Conservation (phyloP, 345 rosid species). For the Heritiera fomes region DNA sequence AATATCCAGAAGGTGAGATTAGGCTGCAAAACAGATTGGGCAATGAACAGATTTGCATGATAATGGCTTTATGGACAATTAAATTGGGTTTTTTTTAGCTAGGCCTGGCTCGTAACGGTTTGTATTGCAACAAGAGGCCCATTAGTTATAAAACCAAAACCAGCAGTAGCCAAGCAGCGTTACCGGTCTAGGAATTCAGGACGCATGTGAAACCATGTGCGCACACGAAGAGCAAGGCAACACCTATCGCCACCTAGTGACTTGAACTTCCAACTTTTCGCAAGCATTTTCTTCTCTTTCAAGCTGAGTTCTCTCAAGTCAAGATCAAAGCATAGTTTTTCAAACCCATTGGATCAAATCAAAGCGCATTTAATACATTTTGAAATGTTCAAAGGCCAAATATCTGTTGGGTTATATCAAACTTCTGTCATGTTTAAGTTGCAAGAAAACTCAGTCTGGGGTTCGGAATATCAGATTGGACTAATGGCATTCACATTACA, state of each 20-base stretch:
- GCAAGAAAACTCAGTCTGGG: neutral
- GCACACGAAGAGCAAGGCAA: constrained; percentile 13
- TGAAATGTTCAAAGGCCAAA: constrained; percentile 18
- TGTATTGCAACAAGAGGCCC: neutral
- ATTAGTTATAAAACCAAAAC: neutral
- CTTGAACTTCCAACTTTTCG: neutral
- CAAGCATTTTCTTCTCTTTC: neutral
- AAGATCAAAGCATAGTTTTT: neutral
- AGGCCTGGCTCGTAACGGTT: neutral
- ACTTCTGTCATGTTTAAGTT: neutral
- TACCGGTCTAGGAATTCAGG: neutral
- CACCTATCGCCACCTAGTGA: neutral
- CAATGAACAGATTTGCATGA: neutral
- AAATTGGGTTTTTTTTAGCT: neutral
- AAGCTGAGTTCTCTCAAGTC: neutral
- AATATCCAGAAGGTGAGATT: neutral
- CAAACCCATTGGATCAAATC: neutral
- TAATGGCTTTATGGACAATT: neutral
- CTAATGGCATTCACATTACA: constrained; percentile 20
- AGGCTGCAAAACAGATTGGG: neutral
- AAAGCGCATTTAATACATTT: constrained; percentile 9
- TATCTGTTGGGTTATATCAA: constrained; percentile 4
- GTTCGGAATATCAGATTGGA: constrained; percentile 15
- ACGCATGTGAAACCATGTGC: constrained; percentile 19
- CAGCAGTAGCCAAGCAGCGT: neutral